Base-by-base conservation (phyloP, 2,329 filamentous ascomycete genomes). In the Fusarium lyarnte region DNA sequence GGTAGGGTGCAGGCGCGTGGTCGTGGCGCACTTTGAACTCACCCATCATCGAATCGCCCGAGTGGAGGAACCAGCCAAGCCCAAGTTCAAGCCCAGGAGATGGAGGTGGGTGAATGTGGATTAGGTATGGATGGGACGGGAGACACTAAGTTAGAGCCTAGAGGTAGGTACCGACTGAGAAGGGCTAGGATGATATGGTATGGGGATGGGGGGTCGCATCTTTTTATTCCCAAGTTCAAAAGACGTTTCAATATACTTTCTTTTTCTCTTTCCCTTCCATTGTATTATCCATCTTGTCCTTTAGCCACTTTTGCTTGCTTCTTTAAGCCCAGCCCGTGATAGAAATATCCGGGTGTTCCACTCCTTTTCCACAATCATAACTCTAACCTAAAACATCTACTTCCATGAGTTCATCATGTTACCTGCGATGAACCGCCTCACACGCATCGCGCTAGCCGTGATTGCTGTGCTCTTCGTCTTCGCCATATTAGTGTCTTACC, bases 401-500 rank as follows among this genome's bases (percentile, higher is more conserved):
- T 58, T 58, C 51, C 29, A 69, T 69, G 66, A 43, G 65, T 67
- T 70, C 65, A 71, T 69, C 46, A 72, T 69, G 72, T 61, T 74
- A 52, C 68, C 64, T 51, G 65, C 65, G 45, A 73, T 74, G 69
- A 74, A 70, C 45, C 72, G 72, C 29, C 60, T 74, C 55, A 51
- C 61, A 63, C 72, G 72, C 72, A 73, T 74, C 72, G 67, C 72
- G 72, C 69, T 74, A 74, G 69, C 70, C 72, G 72, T 74, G 72
- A 36, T 74, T 69, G 69, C 69, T 36, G 65, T 74, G 46, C 66
- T 74, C 33, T 74, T 74, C 35, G 58, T 62, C 59, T 70, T 74
- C 38, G 69, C 63, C 31, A 59, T 74, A 39, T 43, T 74, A 49
- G 61, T 74, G n/a, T 74, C 73, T 29, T 73, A 70, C 38, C 72